A percentile compares a stretch with the other conserved stretches of the same genome.
Conservation (phyloP, 495 filamentous ascomycete genomes). For the Penicillium crystallinum region DNA sequence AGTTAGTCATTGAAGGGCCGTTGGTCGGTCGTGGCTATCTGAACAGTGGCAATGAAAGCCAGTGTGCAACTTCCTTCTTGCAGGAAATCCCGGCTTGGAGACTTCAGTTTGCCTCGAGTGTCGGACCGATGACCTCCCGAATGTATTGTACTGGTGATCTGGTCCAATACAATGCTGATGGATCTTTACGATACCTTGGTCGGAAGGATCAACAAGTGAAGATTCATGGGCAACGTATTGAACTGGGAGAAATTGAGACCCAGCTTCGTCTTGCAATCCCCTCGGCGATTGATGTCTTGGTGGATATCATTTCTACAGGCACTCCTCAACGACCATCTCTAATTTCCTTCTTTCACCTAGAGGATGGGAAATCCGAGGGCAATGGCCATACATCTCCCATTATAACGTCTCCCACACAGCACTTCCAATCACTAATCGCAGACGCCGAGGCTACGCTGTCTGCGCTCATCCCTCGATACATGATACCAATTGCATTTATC, state of each 20-base stretch:
- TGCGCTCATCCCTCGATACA: background rate
- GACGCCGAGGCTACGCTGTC: background rate
- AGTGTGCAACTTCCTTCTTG: slow-evolving; percentile 26
- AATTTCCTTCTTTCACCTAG: background rate
- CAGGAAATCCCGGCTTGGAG: background rate
- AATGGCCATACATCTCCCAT: background rate
- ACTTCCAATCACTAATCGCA: background rate
- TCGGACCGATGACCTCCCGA: background rate
- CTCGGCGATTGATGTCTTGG: background rate
- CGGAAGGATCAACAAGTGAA: slow-evolving; percentile 68
- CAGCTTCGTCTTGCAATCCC: background rate
- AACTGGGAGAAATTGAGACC: background rate
- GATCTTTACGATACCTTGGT: slow-evolving; percentile 63
- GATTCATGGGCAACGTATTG: slow-evolving; percentile 64
- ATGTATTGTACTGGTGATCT: slow-evolving; percentile 71
- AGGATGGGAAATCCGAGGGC: background rate
- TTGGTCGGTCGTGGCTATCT: slow-evolving; percentile 39
- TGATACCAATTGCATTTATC: background rate
- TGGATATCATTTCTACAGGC: background rate
- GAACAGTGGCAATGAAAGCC: slow-evolving; percentile 28
- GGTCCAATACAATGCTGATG: slow-evolving; percentile 63
- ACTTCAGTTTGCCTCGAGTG: background rate
- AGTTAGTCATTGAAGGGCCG: slow-evolving; percentile 43
- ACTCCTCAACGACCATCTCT: background rate
- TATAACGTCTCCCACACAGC: background rate